Base-by-base conservation (phyloP, 768 basidiomycete genomes). In the Rhodotorula toruloides region DNA sequence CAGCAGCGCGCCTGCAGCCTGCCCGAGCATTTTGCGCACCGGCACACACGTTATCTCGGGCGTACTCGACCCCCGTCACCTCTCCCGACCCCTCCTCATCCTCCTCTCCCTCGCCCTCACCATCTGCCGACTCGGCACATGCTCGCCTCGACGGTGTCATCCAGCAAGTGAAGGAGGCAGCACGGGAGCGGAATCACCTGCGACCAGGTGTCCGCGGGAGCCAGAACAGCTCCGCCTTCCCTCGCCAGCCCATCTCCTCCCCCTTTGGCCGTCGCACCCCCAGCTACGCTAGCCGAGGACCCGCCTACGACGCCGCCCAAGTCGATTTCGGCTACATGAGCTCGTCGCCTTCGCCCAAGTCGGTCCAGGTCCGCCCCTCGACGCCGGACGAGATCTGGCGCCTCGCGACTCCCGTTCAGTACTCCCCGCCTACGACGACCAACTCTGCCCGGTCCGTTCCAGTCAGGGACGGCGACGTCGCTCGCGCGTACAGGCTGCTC, bases 391-490 rank as follows among this genome's bases (percentile, higher is more conserved):
- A 61, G 17, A n/a, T 49, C 22, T 71, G 70, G 70, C 36, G n/a
- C 13, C 27, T 31, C 49, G 27, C 43, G 4, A 13, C 34, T 2
- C 53, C 62, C 6, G 63, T 65, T 39, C 9, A 19, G 19, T 72
- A 72, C 63, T 46, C 63, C 1, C 57, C 36, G 4, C 57, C 67
- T 14, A 55, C 63, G 21, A 60, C 63, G 34, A 62, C 63, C 25
- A 68, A 59, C 19, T 65, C 63, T 36, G 54, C 60, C 1, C 49
- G 71, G 9, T 65, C 63, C 25, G 59, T 72, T 61, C 27, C 57
- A 5, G 71, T 72, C n/a, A 5, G 32, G 40, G 34, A 50, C 31
- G 60, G 67, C 22, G 57, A 72, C 60, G 52, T 72, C 60, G 71
- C 58, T 22, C 56, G 60, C 37, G 71, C 71, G 56, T 68, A 65